Evolutionary conservation across 164 flowering plant species (phyloP).

Genomic region (Aristolochia californica): DNA sequence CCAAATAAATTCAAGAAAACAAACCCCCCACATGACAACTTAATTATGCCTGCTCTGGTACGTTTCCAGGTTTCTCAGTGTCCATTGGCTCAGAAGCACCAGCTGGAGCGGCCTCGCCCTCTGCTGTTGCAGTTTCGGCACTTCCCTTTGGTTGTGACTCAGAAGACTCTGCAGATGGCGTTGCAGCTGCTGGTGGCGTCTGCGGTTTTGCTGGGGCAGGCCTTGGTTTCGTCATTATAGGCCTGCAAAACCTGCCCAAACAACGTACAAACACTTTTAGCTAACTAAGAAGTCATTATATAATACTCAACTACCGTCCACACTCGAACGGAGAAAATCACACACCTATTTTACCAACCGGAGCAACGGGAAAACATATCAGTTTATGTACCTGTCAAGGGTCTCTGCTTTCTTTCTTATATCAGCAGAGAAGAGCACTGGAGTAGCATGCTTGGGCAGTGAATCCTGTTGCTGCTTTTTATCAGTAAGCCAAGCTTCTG

Average conservation of each 20-base stretch:
- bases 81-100: constrained; percentile 71
- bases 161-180: constrained; percentile 37
- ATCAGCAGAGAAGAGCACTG: constrained; percentile 64
- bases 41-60: constrained; percentile 1
- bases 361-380: too few relatives aligned
- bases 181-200: constrained; percentile 19
- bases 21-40: too few relatives aligned
- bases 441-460: too few relatives aligned
- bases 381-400: constrained; percentile 62
- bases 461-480: constrained; percentile 80
- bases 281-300: too few relatives aligned
- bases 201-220: constrained; percentile 53
- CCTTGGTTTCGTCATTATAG: constrained; percentile 74
- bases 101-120: constrained; percentile 35
- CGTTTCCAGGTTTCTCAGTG: constrained; percentile 42
- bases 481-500: constrained; percentile 90
- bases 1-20: too few relatives aligned
- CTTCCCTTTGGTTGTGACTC: constrained; percentile 28
- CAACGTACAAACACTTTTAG: too few relatives aligned
- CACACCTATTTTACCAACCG: too few relatives aligned
- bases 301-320: too few relatives aligned
- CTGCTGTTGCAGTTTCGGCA: constrained; percentile 25
- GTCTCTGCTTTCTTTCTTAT: constrained; percentile 78
- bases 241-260: constrained; percentile 75
- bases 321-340: too few relatives aligned